Conservation (phyloP, 805 yeast genomes). For the Cyberlindnera maclurae region DNA sequence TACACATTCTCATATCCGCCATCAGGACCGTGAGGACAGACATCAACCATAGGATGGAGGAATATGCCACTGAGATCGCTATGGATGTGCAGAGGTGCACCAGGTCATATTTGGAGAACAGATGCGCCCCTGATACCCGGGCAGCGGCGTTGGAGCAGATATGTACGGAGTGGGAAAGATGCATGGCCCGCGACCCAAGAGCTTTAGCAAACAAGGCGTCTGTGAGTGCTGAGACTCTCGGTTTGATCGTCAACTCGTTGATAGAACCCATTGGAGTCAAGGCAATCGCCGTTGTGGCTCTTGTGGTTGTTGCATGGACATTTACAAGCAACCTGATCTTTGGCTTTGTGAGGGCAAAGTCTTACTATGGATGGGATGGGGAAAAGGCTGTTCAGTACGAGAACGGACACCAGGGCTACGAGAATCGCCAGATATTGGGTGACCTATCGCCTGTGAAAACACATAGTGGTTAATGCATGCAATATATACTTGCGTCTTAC, state of each 20-base stretch:
- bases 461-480: background rate
- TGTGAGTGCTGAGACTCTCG: slow-evolving; percentile 56
- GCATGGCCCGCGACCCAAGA: slow-evolving; percentile 51
- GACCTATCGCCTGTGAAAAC: background rate
- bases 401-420: slow-evolving; percentile 2
- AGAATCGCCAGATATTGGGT: background rate
- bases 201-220: slow-evolving; percentile 42
- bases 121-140: slow-evolving; percentile 47
- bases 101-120: slow-evolving; percentile 43
- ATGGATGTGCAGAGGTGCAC: slow-evolving; percentile 50
- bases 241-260: slow-evolving; percentile 52
- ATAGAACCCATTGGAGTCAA: slow-evolving; percentile 64
- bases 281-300: slow-evolving; percentile 39
- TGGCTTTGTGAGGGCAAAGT: slow-evolving; percentile 55
- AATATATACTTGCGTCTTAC: no score
- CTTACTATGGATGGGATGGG: slow-evolving; percentile 30
- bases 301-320: slow-evolving; percentile 35
- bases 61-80: slow-evolving; percentile 36
- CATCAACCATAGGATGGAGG: slow-evolving; percentile 42
- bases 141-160: slow-evolving; percentile 51
- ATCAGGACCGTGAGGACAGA: slow-evolving; percentile 48
- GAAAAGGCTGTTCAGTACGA: slow-evolving; percentile 1
- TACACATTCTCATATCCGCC: slow-evolving; percentile 36
- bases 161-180: slow-evolving; percentile 57
- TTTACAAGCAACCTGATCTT: slow-evolving; percentile 58